Evolutionary conservation across 2,329 filamentous ascomycete species (phyloP).

Genomic region (Trichoderma oligosporum): DNA sequence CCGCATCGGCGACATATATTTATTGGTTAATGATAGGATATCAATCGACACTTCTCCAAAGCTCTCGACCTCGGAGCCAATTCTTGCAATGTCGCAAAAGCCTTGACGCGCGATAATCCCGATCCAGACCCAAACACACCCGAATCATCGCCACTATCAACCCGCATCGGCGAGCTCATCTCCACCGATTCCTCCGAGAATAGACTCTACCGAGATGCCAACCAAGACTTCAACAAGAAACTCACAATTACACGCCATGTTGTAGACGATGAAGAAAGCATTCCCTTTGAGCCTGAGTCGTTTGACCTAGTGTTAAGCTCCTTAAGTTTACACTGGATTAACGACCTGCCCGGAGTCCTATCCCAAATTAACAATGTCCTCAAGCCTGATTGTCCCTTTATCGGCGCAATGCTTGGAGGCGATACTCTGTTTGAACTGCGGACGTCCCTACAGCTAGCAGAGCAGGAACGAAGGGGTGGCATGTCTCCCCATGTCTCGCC

Average conservation of each 20-base stretch:
- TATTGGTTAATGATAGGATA: slow-evolving; percentile 72
- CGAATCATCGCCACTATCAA: slow-evolving; percentile 62
- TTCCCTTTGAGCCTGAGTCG: slow-evolving; percentile 70
- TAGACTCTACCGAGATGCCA: slow-evolving; percentile 75
- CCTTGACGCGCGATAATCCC: slow-evolving; percentile 67
- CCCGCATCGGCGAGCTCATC: slow-evolving; percentile 68
- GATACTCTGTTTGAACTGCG: slow-evolving; percentile 92
- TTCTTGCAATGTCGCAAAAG: slow-evolving; percentile 87
- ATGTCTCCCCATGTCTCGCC: slow-evolving; percentile 89
- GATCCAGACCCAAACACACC: slow-evolving; percentile 57
- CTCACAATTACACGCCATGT: slow-evolving; percentile 72
- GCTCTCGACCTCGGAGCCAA: slow-evolving; percentile 94
- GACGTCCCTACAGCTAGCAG: slow-evolving; percentile 87
- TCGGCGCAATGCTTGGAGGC: slow-evolving; percentile 94
- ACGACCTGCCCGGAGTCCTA: slow-evolving; percentile 83
- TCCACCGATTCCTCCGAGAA: slow-evolving; percentile 77
- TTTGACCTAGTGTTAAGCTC: slow-evolving; percentile 92
- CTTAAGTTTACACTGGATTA: slow-evolving; percentile 93
- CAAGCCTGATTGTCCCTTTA: slow-evolving; percentile 86
- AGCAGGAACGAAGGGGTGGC: slow-evolving; percentile 85
- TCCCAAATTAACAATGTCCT: slow-evolving; percentile 80
- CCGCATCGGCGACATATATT: slow-evolving; percentile 69
- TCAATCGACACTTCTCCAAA: slow-evolving; percentile 79
- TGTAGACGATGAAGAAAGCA: slow-evolving; percentile 66
- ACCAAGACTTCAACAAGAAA: slow-evolving; percentile 68